Evolutionary conservation across 345 rosid genomes (phyloP), one percentile per base, ranked within the genome.

Genomic region (Raphanus sativus): DNA sequence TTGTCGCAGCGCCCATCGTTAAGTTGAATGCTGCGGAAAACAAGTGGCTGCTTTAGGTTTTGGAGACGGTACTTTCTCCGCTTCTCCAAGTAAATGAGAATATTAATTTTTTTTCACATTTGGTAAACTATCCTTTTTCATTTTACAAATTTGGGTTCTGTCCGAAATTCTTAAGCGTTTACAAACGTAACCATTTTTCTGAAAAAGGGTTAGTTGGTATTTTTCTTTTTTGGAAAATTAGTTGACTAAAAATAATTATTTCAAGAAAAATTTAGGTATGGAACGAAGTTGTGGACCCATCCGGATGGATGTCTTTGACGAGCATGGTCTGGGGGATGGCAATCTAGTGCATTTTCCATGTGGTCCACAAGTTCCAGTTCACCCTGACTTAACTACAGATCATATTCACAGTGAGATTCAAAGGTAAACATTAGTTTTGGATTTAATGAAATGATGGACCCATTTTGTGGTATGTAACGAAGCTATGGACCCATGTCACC

Each of bases 1-100:
- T 73, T 63, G 76, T 50, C 30, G 60, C 33, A 64, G 12, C 58
- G 58, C 45, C 58, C 77, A 65, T 74, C 12, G 25, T 7, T 54
- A 9, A 25, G 32, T 30, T 28, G 21, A 21, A 21, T 21, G 40
- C 8, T 62, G 61, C 17, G 4, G 61, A 8, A 11, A 65, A 62
- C 38, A 62, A 64, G 8, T 15, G 67, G 8, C 67, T 34, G 29
- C 48, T 6, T 63, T 33, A 63, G 48, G 67, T 63, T 63, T 63
- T 63, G 66, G 12, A 30, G 25, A 32, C 25, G 42, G 66, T 1
- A 15, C 6, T 62, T 11, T 65, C 26, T 65, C 54, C 69, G 0
- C 32, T 65, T 65, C 69, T 65, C 54, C 69, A 65, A 65, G 69
- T 65, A 65, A 65, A 62, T 62, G 24, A 30, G 9, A 29, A 13